These are phyloP conservation scores for Yamadazyma paraphyllophila DNA, from an alignment of 805 yeast genomes.

Conservation along the genomic window DNA sequence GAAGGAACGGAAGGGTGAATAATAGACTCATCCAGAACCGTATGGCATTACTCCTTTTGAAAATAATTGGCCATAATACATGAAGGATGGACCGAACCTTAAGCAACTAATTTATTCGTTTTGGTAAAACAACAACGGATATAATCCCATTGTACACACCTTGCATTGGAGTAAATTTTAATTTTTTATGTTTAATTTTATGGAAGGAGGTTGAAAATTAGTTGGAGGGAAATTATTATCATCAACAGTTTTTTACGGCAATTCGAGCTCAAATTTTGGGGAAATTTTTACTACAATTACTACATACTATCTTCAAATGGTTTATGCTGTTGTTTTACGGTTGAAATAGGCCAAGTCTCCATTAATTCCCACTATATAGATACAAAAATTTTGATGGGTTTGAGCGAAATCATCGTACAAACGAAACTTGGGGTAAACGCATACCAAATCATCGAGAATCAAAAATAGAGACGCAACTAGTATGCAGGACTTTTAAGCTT, in stretches of 20 bases:
- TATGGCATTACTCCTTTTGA: conserved; percentile 1
- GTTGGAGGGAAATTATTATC: not conserved
- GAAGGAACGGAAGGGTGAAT: not conserved
- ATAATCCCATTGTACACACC: conserved; percentile 7
- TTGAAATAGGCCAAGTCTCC: no score
- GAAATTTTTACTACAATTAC: not conserved
- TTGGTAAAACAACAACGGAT: conserved; percentile 3
- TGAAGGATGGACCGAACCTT: not conserved
- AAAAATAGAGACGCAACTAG: not conserved
- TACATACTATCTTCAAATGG: not conserved
- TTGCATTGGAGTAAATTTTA: conserved; percentile 2
- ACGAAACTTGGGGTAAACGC: conserved; percentile 9
- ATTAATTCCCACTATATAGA: not conserved
- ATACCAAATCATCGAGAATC: conserved; percentile 6
- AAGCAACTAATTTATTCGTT: conserved; percentile 9
- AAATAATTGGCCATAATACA: not conserved
- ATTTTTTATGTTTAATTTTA: not conserved
- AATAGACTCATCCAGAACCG: not conserved
- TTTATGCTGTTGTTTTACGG: not conserved
- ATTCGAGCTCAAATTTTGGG: not conserved
- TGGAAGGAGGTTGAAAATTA: not conserved
- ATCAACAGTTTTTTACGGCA: conserved; percentile 4
- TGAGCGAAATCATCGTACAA: conserved; percentile 1
- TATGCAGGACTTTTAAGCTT: not conserved
- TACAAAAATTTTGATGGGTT: not conserved